Evolutionary conservation across 148 eudicot species (phyloP).

Genomic region (Nepenthes mirabilis): DNA sequence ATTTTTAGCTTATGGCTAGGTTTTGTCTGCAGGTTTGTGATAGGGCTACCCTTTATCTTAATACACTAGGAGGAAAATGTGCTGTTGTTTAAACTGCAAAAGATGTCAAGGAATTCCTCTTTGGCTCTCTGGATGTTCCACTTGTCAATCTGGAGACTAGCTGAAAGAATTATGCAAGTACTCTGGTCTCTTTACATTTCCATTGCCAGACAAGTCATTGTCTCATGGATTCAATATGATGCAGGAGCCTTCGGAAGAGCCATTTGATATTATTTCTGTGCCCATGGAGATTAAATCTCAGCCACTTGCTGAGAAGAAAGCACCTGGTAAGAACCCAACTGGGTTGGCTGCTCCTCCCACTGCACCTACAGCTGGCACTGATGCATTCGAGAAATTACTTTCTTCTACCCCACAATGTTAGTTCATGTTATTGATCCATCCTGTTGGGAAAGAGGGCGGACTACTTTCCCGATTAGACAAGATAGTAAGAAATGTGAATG

Average conservation of each 20-base stretch:
- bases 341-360: slow-evolving; percentile 72
- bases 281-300: slow-evolving; percentile 90
- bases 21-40: slow-evolving; percentile 75
- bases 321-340: slow-evolving; percentile 75
- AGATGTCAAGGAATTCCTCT: slow-evolving; percentile 78
- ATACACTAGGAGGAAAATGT: slow-evolving; percentile 71
- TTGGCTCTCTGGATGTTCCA: slow-evolving; percentile 87
- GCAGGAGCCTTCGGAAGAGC: slow-evolving; percentile 75
- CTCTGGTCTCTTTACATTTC: neutral
- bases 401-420: slow-evolving; percentile 69
- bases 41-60: slow-evolving; percentile 90
- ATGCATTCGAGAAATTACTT: slow-evolving; percentile 76
- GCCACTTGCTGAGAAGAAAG: slow-evolving; percentile 84
- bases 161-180: slow-evolving; percentile 80
- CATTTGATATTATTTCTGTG: slow-evolving; percentile 78
- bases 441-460: too few species aligned
- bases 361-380: slow-evolving; percentile 51
- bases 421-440: neutral
- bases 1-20: slow-evolving; percentile 2
- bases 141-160: slow-evolving; percentile 77
- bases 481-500: too few species aligned
- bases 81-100: slow-evolving; percentile 69
- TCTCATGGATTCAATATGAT: slow-evolving; percentile 9
- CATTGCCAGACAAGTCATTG: neutral
- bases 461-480: too few species aligned